Conservation (phyloP, 306 rosid genomes). For the Cucumis cinereus region DNA sequence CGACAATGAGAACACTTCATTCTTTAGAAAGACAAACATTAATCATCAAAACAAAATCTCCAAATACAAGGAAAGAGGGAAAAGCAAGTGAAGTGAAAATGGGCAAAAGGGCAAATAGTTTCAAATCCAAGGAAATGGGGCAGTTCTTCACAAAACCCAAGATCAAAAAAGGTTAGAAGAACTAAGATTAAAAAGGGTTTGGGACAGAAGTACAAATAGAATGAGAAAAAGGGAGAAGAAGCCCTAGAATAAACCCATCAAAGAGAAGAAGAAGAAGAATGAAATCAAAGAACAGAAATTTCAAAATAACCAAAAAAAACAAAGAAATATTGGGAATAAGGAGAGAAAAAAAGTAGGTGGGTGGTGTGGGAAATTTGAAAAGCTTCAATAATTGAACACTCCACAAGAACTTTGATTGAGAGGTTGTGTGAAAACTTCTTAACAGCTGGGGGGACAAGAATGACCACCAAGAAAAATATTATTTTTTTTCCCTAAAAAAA, state of each 20-base stretch:
- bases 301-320: conserved; percentile 6
- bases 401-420: conserved; percentile 21
- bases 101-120: neutral
- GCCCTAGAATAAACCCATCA: conserved; percentile 6
- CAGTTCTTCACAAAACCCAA: neutral
- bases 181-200: neutral
- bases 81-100: neutral
- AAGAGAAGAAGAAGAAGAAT: neutral
- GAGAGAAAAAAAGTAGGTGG: conserved; percentile 6
- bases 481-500: neutral
- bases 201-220: neutral
- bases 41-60: neutral
- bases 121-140: neutral
- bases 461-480: neutral
- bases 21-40: neutral
- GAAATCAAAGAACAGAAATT: conserved; percentile 14
- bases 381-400: conserved; percentile 57
- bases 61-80: neutral
- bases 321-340: conserved; percentile 8
- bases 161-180: neutral
- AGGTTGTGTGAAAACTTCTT: conserved; percentile 17
- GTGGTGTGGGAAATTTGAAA: neutral
- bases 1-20: neutral
- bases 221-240: neutral
- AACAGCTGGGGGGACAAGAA: conserved; percentile 4